Conservation (phyloP, 805 yeast genomes). For the Pichia cephalocereana region DNA sequence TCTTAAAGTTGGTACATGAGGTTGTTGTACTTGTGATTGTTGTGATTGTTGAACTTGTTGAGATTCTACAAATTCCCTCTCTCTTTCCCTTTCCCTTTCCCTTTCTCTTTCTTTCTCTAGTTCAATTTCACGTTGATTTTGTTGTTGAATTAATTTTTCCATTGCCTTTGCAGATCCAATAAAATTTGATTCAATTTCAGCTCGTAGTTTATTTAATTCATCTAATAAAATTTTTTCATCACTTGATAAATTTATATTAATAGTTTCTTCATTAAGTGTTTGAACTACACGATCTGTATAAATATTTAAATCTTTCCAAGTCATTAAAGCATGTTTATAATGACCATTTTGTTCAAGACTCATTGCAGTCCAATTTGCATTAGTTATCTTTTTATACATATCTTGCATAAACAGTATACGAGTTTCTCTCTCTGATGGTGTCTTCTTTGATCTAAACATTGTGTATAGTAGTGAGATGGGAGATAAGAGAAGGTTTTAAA, state of each 20-base stretch:
- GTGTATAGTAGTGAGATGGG: no score
- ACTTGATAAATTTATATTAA: slow-evolving; percentile 26
- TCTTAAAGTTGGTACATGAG: slow-evolving; percentile 9
- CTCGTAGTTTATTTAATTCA: slow-evolving; percentile 18
- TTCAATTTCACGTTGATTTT: slow-evolving; percentile 2
- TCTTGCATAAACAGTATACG: slow-evolving; percentile 6
- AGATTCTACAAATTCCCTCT: not conserved
- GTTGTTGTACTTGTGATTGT: slow-evolving; percentile 18
- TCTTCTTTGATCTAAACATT: not conserved
- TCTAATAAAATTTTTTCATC: slow-evolving; percentile 38
- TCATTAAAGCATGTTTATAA: slow-evolving; percentile 49
- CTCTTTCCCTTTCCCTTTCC: not conserved
- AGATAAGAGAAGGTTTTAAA: no score
- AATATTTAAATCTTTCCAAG: slow-evolving; percentile 69
- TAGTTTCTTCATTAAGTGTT: slow-evolving; percentile 34
- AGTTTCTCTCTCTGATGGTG: not conserved
- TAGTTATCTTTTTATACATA: slow-evolving; percentile 7
- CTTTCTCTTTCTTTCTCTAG: not conserved
- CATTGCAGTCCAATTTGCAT: slow-evolving; percentile 16
- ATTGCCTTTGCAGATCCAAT: slow-evolving; percentile 1
- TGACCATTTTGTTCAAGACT: slow-evolving; percentile 48
- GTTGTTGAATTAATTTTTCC: slow-evolving; percentile 3
- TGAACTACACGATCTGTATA: slow-evolving; percentile 49
- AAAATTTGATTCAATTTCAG: slow-evolving; percentile 11
- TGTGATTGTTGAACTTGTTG: slow-evolving; percentile 12